Evolutionary conservation across 2,329 filamentous ascomycete species (phyloP).

Genomic region (Aspergillus terreus): DNA sequence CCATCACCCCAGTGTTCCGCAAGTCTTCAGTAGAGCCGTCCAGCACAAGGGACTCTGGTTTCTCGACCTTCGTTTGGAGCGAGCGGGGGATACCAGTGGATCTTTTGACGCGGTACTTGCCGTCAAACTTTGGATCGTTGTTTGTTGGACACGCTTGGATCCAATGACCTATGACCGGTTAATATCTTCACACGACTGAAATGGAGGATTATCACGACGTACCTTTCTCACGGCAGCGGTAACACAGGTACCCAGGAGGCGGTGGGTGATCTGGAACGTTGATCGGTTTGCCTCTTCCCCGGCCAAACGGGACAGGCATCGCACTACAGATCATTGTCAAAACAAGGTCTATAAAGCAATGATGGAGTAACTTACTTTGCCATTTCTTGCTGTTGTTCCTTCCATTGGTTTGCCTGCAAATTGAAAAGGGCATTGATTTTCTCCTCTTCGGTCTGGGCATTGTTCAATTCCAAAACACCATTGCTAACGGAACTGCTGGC

Average conservation of each 20-base stretch:
- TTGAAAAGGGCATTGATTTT: slow-evolving; percentile 90
- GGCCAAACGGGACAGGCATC: slow-evolving; percentile 41
- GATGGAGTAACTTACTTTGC: slow-evolving; percentile 59
- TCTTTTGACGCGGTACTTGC: slow-evolving; percentile 86
- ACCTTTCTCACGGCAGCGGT: slow-evolving; percentile 90
- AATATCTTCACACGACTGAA: slow-evolving; percentile 22
- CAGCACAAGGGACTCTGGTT: slow-evolving; percentile 70
- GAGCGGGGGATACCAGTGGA: slow-evolving; percentile 96
- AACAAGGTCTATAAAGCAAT: slow-evolving; percentile 2
- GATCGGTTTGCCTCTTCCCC: slow-evolving; percentile 34
- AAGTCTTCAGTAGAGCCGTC: slow-evolving; percentile 73
- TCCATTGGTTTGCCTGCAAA: slow-evolving; percentile 86
- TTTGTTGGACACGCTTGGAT: slow-evolving; percentile 99
- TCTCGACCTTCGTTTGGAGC: slow-evolving; percentile 92
- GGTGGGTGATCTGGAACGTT: slow-evolving; percentile 92
- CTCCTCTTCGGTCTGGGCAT: slow-evolving; percentile 86
- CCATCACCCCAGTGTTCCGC: slow-evolving; percentile 89
- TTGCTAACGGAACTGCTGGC: slow-evolving; percentile 44
- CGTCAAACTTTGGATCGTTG: slow-evolving; percentile 93
- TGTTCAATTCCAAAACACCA: slow-evolving; percentile 64
- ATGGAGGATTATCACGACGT: slow-evolving; percentile 9
- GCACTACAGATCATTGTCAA: slow-evolving; percentile 40
- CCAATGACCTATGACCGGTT: slow-evolving; percentile 69
- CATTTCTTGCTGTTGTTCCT: slow-evolving; percentile 88
- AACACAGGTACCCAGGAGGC: slow-evolving; percentile 91